A percentile compares a stretch with the other conserved stretches of the same genome.
Evolutionary conservation across 192 early-diverging fungal genomes (phyloP).

Genomic region (Endogone sp.): DNA sequence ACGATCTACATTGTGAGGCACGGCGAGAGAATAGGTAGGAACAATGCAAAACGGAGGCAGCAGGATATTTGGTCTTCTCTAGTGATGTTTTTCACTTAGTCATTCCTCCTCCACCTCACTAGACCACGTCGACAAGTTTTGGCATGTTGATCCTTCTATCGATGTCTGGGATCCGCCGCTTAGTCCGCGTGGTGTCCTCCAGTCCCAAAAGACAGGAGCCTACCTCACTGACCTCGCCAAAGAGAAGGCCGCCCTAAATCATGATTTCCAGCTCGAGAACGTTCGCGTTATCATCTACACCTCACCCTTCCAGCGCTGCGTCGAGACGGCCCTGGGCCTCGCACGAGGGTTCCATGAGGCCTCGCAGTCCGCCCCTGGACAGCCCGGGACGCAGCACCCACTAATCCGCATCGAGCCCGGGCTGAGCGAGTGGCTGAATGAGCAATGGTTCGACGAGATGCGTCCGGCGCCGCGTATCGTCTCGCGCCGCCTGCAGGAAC

Average conservation of each 20-base stretch:
- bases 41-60: neutral
- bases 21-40: conserved; percentile 30
- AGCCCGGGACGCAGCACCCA: neutral
- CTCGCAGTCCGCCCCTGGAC: neutral
- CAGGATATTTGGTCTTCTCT: neutral
- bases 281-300: conserved; percentile 20
- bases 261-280: conserved; percentile 10
- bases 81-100: no score
- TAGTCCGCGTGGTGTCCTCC: conserved; percentile 13
- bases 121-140: conserved; percentile 25
- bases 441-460: conserved; percentile 25
- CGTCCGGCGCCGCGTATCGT: conserved; percentile 21
- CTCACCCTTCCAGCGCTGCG: conserved; percentile 35
- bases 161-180: conserved; percentile 32
- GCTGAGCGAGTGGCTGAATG: conserved; percentile 35
- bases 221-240: conserved; percentile 13
- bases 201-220: conserved; percentile 25
- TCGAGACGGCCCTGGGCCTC: conserved; percentile 29
- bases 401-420: conserved; percentile 26
- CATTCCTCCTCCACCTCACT: no score
- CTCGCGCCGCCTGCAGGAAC: conserved; percentile 17
- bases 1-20: conserved; percentile 32
- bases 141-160: conserved; percentile 26
- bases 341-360: conserved; percentile 17
- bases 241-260: neutral